Evolutionary conservation across 768 basidiomycete genomes (phyloP), one percentile per base, ranked within the genome.

Genomic region (Mycena kentingensis): DNA sequence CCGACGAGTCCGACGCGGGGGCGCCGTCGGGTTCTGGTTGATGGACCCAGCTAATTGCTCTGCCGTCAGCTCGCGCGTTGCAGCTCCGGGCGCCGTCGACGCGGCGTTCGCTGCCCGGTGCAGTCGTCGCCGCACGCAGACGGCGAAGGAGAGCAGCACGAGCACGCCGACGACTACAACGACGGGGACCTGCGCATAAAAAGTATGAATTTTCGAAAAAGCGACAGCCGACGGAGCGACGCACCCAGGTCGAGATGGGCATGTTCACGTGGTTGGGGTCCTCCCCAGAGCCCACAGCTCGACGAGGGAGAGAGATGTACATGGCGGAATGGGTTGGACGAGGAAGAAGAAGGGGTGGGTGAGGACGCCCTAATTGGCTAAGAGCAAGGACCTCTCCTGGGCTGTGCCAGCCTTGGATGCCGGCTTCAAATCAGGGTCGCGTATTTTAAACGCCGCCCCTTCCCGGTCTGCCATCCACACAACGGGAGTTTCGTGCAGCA

Each of bases 1-100:
- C 44, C 79, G 72, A 22, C 85, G 70, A 26, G 65, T 44, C 25
- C 59, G 60, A 11, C 59, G 50, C 16, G 63, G 55, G 7, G 49
- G 55, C 19, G 60, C 66, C 10, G 58, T 52, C n/a, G 60, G 37
- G 16, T 55, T 63, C 42, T 61, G 60, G 54, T 71, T 72, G 57
- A 73, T 73, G 16, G 69, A 71, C 0, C 81, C 82, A 11, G 79
- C 79, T 13, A 84, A 74, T 64, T 84, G 80, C 53, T 79, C 80
- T 1, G 84, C 83, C 0, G 82, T 84, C 19, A 83, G 61, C 58
- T 79, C 75, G n/a, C 69, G 65, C 2, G 57, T 46, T 12, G 35
- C 39, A 4, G 57, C 37, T 42, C 31, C 31, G 31, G 21, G 52
- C 51, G 6, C 35, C 21, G 19, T 55, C 58, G 34, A 52, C 51